These are phyloP conservation scores for Exophiala dermatitidis DNA, from an alignment of 2,329 filamentous ascomycete genomes.

Conservation along the genomic window DNA sequence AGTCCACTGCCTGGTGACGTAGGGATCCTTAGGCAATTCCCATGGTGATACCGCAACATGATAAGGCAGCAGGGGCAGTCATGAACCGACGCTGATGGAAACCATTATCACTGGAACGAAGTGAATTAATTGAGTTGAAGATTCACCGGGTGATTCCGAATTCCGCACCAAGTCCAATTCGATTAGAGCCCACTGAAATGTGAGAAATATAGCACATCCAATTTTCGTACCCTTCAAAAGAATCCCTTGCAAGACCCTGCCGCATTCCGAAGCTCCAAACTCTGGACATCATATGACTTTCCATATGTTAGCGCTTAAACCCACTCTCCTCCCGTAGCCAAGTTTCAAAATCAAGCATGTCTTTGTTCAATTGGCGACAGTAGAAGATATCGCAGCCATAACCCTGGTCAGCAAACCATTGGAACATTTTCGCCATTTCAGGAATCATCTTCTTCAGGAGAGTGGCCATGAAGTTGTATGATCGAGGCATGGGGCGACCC, in stretches of 20 bases:
- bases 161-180: conserved; percentile 2
- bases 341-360: conserved; percentile 42
- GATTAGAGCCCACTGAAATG: neutral
- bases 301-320: conserved; percentile 26
- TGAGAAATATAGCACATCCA: neutral
- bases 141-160: neutral
- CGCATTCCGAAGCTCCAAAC: neutral
- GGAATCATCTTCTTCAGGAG: conserved; percentile 19
- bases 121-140: neutral
- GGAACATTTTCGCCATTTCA: conserved; percentile 43
- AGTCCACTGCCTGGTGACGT: no score
- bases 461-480: conserved; percentile 22
- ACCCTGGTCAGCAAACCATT: conserved; percentile 46
- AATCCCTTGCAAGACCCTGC: neutral
- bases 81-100: neutral
- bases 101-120: neutral
- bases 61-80: no score
- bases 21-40: no score
- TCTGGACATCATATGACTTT: neutral
- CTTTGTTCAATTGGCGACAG: conserved; percentile 39
- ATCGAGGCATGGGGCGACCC: conserved; percentile 38
- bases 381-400: conserved; percentile 42
- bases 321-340: conserved; percentile 46
- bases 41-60: no score
- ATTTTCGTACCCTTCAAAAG: neutral